Base-by-base conservation (phyloP, 179 eudicot genomes). In the Actinidia arguta region DNA sequence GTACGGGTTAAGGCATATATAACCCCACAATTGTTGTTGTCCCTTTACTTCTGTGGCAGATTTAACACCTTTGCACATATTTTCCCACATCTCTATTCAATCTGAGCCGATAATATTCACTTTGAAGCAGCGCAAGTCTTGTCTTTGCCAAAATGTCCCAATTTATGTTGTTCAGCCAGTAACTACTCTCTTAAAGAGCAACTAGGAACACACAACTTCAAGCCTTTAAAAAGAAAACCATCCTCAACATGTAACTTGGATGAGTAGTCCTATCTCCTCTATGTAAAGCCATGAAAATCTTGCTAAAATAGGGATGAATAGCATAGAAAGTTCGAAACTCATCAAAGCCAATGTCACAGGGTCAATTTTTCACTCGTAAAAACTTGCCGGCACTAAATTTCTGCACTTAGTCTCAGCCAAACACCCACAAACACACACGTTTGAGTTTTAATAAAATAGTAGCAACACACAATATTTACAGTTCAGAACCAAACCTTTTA, bases 101-200 rank as follows among this genome's bases (percentile, higher is more conserved):
- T 0, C 2, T 31, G 36, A 2, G 36, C 36, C 36, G 2, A 31
- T 31, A 31, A 31, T 31, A 31, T 31, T 31, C 36, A 31, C 36
- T 31, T 31, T 31, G 36, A 31, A 31, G 36, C 36, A 74, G 8
- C 62, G 8, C 11, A 51, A 52, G 78, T 74, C 31, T 52, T 27
- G 52, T 52, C 44, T 44, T 52, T 52, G n/a, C 46, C 56, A 36
- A 74, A 27, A 51, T 51, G 24, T 14, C 62, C 62, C 14, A 52
- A 27, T 14, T 73, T 74, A 18, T 74, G 78, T 1, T n/a, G 56
- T 74, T 74, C 31, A 16, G 25, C 46, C 14, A 51, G 42, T 22
- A 74, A 36, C 31, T 74, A 20, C 78, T 51, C 78, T 54, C 42
- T 48, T 50, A 74, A 25, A 73, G 62, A 51, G 42, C 47, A 25